A percentile compares a stretch with the other conserved stretches of the same genome.
Conservation (phyloP, 1,284 basidiomycete species). For the Irpex sp. region DNA sequence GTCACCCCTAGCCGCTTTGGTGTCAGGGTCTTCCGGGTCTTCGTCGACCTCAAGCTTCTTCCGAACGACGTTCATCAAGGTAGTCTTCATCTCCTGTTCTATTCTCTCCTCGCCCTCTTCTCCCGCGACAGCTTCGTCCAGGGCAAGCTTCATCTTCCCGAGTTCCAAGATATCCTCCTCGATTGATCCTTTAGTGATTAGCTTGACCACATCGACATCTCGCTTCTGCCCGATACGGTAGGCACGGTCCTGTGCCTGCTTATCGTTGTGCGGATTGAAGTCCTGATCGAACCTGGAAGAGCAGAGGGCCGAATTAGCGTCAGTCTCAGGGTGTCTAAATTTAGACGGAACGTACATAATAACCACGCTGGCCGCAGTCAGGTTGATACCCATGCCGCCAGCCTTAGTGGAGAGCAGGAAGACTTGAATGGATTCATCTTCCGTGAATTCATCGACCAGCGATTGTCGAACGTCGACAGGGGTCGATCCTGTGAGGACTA, state of each 20-base stretch:
- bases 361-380: conserved; percentile 91
- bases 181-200: conserved; percentile 91
- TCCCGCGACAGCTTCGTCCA: conserved; percentile 91
- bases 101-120: conserved; percentile 56
- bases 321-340: neutral
- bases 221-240: conserved; percentile 97
- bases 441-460: conserved; percentile 96
- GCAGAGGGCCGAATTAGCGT: too few relatives aligned
- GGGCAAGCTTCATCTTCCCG: conserved; percentile 84
- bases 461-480: conserved; percentile 92
- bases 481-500: conserved; percentile 92
- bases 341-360: conserved; percentile 60
- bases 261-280: conserved; percentile 91
- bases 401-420: conserved; percentile 97
- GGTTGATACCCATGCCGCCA: conserved; percentile 89
- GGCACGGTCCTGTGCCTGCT: conserved; percentile 95
- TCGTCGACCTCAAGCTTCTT: conserved; percentile 58
- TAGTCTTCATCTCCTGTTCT: conserved; percentile 79
- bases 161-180: conserved; percentile 95
- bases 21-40: conserved; percentile 22
- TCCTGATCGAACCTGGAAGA: conserved; percentile 87
- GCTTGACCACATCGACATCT: conserved; percentile 88
- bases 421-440: conserved; percentile 86
- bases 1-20: conserved; percentile 1
- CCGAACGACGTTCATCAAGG: conserved; percentile 75